phyloP scores from a whole-genome alignment of 2,329 filamentous ascomycete genomes.

The Colletotrichum falcatum region DNA sequence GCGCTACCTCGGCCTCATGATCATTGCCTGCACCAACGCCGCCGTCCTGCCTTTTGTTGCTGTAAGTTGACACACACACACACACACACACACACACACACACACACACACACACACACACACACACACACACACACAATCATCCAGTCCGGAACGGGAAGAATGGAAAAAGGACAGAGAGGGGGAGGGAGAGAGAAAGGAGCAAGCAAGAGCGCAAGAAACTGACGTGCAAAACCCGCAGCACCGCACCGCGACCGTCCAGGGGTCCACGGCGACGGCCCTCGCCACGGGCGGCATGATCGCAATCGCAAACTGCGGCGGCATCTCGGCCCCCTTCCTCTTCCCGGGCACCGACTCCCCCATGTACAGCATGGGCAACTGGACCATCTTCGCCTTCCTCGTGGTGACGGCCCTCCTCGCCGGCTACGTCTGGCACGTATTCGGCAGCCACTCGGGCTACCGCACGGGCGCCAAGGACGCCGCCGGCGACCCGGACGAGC shows the following conservation, averaged over 20 bases:
- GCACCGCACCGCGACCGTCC: constrained; percentile 50
- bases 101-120: no score
- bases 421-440: constrained; percentile 48
- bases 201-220: background rate
- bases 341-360: constrained; percentile 48
- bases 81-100: no score
- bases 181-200: background rate
- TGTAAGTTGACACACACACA: constrained; percentile 45
- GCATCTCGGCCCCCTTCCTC: constrained; percentile 50
- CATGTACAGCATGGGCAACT: constrained; percentile 52
- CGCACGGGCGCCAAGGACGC: constrained; percentile 44
- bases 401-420: constrained; percentile 45
- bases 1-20: constrained; percentile 49
- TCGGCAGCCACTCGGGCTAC: constrained; percentile 49
- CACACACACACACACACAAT: no score
- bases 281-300: constrained; percentile 52
- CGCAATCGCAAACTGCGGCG: constrained; percentile 50
- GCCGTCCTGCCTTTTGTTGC: constrained; percentile 50
- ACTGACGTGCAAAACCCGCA: constrained; percentile 25
- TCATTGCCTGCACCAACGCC: constrained; percentile 51
- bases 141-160: constrained; percentile 4
- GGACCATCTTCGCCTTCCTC: constrained; percentile 51
- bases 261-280: constrained; percentile 49
- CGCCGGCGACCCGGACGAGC: constrained; percentile 41
- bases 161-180: background rate